phyloP scores from a whole-genome alignment of 2,329 filamentous ascomycete genomes.

The Septoria linicola region DNA sequence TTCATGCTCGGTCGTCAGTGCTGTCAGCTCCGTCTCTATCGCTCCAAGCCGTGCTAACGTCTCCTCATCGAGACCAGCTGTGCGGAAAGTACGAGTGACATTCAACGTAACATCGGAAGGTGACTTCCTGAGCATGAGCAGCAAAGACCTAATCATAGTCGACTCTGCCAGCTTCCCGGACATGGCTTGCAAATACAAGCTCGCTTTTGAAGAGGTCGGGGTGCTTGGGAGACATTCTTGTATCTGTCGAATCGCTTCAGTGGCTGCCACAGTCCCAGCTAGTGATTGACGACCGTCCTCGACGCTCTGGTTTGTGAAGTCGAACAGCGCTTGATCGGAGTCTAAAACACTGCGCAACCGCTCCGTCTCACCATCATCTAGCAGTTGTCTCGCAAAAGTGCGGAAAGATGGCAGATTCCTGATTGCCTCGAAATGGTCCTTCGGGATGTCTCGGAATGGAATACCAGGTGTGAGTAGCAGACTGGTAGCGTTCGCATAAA shows the following conservation, averaged over 20 bases:
- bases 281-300: slow-evolving; percentile 43
- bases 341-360: slow-evolving; percentile 56
- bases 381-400: slow-evolving; percentile 33
- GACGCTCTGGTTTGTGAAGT: slow-evolving; percentile 41
- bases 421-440: slow-evolving; percentile 65
- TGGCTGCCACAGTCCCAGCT: slow-evolving; percentile 41
- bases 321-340: slow-evolving; percentile 58
- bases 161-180: slow-evolving; percentile 55
- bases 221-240: slow-evolving; percentile 42
- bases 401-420: slow-evolving; percentile 70
- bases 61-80: slow-evolving; percentile 1
- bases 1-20: slow-evolving; percentile 25
- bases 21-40: slow-evolving; percentile 26
- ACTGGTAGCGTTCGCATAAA: slow-evolving; percentile 74
- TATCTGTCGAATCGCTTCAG: slow-evolving; percentile 39
- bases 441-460: slow-evolving; percentile 47
- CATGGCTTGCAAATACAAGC: slow-evolving; percentile 62
- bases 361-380: slow-evolving; percentile 32
- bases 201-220: slow-evolving; percentile 41
- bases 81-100: slow-evolving; percentile 38
- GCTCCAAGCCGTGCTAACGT: not conserved
- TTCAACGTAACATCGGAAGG: slow-evolving; percentile 54
- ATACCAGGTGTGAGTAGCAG: slow-evolving; percentile 54
- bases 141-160: slow-evolving; percentile 53
- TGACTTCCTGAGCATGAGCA: slow-evolving; percentile 61